Evolutionary conservation across 2,329 filamentous ascomycete genomes (phyloP).

Genomic region (Monilinia fructicola): DNA sequence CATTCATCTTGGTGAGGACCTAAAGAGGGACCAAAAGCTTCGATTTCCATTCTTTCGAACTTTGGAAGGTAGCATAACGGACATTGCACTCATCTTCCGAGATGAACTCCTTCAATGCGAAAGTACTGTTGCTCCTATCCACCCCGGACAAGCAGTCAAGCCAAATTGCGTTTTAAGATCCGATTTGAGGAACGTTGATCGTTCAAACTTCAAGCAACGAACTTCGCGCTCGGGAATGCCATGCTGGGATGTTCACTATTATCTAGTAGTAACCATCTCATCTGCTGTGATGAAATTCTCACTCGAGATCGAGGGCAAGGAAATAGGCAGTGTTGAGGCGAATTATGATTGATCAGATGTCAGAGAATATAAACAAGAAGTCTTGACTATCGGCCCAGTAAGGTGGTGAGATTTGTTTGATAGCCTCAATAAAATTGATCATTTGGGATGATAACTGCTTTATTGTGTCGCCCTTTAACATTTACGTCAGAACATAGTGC

Average conservation of each 20-base stretch:
- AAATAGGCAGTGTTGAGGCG: constrained; percentile 10
- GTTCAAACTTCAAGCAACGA: neutral
- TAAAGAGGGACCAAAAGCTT: constrained; percentile 24
- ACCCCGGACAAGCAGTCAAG: neutral
- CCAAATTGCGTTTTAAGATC: neutral
- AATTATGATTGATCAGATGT: constrained; percentile 14
- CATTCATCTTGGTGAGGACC: constrained; percentile 31
- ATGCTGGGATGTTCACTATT: constrained; percentile 10
- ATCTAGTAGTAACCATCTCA: neutral
- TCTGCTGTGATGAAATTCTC: constrained; percentile 18
- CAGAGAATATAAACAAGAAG: too few relatives aligned
- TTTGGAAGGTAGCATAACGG: neutral
- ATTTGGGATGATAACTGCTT: too few relatives aligned
- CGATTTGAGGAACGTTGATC: neutral
- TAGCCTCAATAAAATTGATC: too few relatives aligned
- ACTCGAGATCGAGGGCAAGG: neutral
- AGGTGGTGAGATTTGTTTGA: too few relatives aligned
- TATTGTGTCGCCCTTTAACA: too few relatives aligned
- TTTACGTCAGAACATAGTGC: too few relatives aligned
- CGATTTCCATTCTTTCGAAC: constrained; percentile 28
- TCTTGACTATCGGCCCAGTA: too few relatives aligned
- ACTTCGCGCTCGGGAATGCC: too few relatives aligned
- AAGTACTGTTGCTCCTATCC: neutral
- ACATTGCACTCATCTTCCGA: neutral
- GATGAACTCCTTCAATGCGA: constrained; percentile 21